Evolutionary conservation across 2,329 filamentous ascomycete species (phyloP), one percentile per base, ranked within the genome.

Genomic region (Calonectria ilicicola): DNA sequence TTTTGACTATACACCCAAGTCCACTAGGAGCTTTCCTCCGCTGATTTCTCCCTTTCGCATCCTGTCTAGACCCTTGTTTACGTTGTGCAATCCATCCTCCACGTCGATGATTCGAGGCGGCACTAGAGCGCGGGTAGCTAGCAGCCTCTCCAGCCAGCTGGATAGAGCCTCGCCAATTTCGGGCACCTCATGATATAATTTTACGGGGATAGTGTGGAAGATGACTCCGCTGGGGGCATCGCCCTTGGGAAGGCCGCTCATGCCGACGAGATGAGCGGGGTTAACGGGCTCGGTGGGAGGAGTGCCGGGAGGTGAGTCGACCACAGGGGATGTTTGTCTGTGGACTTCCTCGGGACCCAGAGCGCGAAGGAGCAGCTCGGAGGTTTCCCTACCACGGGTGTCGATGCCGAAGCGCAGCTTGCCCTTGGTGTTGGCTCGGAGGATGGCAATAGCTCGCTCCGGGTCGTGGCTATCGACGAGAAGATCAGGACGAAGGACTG

Each of bases 141-240:
- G 81, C n/a, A 95, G 82, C 27, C 86, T 84, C 80, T 95, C 93
- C 29, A 95, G 83, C 93, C 93, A 95, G 1, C 84, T 80, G 15
- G 91, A 91, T 67, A 95, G 80, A 0, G 86, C 86, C 74, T 91
- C 89, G 0, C 94, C 94, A 0, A 95, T 85, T 2, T 86, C 86
- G 0, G 91, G 89, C 0, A 92, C 87, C 70, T 93, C 91, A 79
- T 96, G 94, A 78, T 94, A 95, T 5, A 94, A 79, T 82, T 95
- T 95, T 73, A 96, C 94, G 0, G 93, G 93, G 0, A 95, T 91
- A 0, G 87, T 90, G 78, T 95, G 93, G 69, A 91, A 88, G 7
- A 85, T 80, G 0, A 91, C 85, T 0, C 87, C 87, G 0, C 84
- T 83, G 0, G 83, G 80, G 0, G 82, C 81, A 1, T 83, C 82